These are phyloP conservation scores for Triticum turgidum DNA, from an alignment of 176 grass and related monocot genomes.

Conservation along the genomic window DNA sequence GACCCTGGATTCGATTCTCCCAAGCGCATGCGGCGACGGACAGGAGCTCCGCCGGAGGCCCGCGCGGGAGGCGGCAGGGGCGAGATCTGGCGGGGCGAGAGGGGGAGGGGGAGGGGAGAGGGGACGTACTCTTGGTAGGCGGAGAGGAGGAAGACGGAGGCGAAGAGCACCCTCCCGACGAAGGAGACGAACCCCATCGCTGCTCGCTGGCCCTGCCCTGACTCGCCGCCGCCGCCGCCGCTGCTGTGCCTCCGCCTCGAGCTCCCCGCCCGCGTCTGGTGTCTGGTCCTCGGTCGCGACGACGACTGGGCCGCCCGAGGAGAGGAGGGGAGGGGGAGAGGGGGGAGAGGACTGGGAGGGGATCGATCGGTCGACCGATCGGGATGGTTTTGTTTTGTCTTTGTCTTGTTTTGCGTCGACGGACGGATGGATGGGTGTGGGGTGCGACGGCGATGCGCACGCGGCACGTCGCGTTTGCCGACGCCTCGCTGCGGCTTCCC, in stretches of 20 bases:
- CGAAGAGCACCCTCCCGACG: slow-evolving; percentile 74
- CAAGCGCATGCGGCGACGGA: too few relatives aligned
- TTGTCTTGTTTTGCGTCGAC: too few relatives aligned
- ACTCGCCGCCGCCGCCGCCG: too few relatives aligned
- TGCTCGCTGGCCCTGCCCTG: not conserved
- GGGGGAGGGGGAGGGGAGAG: too few relatives aligned
- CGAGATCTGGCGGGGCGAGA: not conserved
- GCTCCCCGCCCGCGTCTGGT: not conserved
- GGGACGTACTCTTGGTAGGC: slow-evolving; percentile 68
- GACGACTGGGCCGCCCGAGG: not conserved
- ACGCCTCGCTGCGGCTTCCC: not conserved
- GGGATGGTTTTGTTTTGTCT: not conserved
- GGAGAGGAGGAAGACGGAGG: slow-evolving; percentile 78
- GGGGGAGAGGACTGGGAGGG: not conserved
- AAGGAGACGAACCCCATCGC: slow-evolving; percentile 71
- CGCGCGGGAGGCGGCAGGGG: too few relatives aligned
- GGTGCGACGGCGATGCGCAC: not conserved
- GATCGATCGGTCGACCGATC: not conserved
- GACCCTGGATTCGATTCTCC: not conserved
- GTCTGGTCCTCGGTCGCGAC: not conserved
- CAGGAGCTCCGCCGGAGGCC: too few relatives aligned
- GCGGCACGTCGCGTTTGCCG: not conserved
- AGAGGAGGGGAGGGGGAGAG: too few relatives aligned
- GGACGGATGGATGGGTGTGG: not conserved
- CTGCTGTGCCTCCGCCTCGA: not conserved